Percentiles rank a stretch among this genome's conserved stretches.
Conservation (phyloP, 306 rosid genomes). For the Coriaria nepalensis region DNA sequence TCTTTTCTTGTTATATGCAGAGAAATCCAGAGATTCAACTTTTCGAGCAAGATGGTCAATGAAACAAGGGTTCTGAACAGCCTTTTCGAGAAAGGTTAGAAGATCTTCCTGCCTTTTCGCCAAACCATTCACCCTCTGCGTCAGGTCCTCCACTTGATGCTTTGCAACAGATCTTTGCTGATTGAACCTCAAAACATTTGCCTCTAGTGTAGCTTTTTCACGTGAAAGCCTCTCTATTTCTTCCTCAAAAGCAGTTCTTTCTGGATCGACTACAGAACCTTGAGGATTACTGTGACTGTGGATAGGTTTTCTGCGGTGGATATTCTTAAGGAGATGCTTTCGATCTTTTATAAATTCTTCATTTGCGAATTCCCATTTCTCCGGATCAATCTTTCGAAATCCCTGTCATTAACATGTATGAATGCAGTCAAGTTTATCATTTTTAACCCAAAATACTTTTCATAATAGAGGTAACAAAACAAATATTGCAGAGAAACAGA, state of each 20-base stretch:
- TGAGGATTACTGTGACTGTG: conserved; percentile 97
- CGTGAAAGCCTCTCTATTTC: conserved; percentile 64
- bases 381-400: conserved; percentile 82
- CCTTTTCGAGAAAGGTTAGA: conserved; percentile 42
- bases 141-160: conserved; percentile 44
- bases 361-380: conserved; percentile 92
- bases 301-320: conserved; percentile 93
- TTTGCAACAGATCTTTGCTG: conserved; percentile 46
- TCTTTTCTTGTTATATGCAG: conserved; percentile 73
- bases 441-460: no score
- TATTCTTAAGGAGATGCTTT: conserved; percentile 84
- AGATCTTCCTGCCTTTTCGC: conserved; percentile 63
- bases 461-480: no score
- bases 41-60: conserved; percentile 51
- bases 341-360: conserved; percentile 83
- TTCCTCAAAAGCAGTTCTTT: conserved; percentile 76
- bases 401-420: conserved; percentile 43
- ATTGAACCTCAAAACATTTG: conserved; percentile 38
- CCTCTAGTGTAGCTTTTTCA: conserved; percentile 59
- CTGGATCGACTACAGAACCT: conserved; percentile 61
- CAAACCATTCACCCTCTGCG: conserved; percentile 37
- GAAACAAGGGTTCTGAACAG: conserved; percentile 55
- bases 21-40: conserved; percentile 69
- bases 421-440: background rate
- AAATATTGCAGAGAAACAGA: no score